Percentiles rank a stretch among this genome's conserved stretches.
Conservation (phyloP, 2,329 filamentous ascomycete genomes). For the Tricladium varicosporioides region DNA sequence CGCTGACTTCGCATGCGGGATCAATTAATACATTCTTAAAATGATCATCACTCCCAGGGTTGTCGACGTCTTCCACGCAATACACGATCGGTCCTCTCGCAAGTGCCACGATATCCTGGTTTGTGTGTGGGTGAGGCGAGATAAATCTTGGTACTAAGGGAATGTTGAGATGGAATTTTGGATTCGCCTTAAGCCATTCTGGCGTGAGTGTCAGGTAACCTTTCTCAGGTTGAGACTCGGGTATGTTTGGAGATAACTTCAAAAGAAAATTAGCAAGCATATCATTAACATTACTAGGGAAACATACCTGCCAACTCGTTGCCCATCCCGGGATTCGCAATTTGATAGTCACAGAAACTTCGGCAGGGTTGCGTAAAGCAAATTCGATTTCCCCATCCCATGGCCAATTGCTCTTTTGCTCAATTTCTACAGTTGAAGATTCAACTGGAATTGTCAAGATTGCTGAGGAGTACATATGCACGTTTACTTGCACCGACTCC, state of each 20-base stretch:
- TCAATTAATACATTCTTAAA: slow-evolving; percentile 41
- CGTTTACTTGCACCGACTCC: slow-evolving; percentile 42
- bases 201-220: slow-evolving; percentile 50
- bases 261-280: not conserved
- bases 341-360: slow-evolving; percentile 40
- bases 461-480: slow-evolving; percentile 56
- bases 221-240: slow-evolving; percentile 36
- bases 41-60: slow-evolving; percentile 53
- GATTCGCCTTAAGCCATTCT: slow-evolving; percentile 39
- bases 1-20: slow-evolving; percentile 15
- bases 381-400: slow-evolving; percentile 54
- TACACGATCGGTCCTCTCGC: slow-evolving; percentile 59
- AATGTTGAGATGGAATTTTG: slow-evolving; percentile 44
- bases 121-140: slow-evolving; percentile 54
- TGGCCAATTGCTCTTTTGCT: slow-evolving; percentile 55
- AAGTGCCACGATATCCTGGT: slow-evolving; percentile 52
- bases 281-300: not conserved
- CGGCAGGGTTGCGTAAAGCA: slow-evolving; percentile 34
- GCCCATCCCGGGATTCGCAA: slow-evolving; percentile 57
- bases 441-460: slow-evolving; percentile 40
- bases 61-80: slow-evolving; percentile 59
- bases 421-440: slow-evolving; percentile 39
- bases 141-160: slow-evolving; percentile 48
- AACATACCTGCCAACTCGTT: slow-evolving; percentile 31
- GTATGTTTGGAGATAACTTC: slow-evolving; percentile 13